A percentile compares a stretch with the other conserved stretches of the same genome.
Evolutionary conservation across 305 asterid species (phyloP).

Genomic region (Andrographis paniculata): DNA sequence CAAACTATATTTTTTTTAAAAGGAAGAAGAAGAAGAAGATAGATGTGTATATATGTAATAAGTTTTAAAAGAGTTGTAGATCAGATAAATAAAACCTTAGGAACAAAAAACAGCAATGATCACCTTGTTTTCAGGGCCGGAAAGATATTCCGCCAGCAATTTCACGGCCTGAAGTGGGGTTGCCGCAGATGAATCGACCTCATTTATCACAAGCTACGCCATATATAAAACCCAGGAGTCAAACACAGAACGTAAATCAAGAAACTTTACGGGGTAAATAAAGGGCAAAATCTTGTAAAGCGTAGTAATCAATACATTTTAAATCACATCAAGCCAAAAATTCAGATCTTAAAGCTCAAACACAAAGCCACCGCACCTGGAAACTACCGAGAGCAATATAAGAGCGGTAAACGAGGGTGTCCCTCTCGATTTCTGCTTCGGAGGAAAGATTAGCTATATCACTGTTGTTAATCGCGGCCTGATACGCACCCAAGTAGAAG

Average conservation of each 20-base stretch:
- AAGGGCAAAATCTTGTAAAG: not conserved
- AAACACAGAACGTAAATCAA: not conserved
- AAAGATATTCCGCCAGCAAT: constrained; percentile 73
- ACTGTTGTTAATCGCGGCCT: constrained; percentile 94
- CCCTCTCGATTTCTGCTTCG: constrained; percentile 75
- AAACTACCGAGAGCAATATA: constrained; percentile 88
- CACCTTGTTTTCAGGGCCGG: constrained; percentile 71
- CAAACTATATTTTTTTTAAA: not conserved
- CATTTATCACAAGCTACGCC: constrained; percentile 73
- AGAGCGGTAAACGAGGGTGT: constrained; percentile 72
- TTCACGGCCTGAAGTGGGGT: constrained; percentile 97
- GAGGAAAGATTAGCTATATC: constrained; percentile 72
- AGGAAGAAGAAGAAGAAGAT: too few species aligned
- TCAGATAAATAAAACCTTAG: not conserved
- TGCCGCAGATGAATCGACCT: constrained; percentile 90
- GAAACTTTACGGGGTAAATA: not conserved
- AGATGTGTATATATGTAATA: too few species aligned
- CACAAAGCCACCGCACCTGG: constrained; percentile 35
- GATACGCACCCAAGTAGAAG: constrained; percentile 86
- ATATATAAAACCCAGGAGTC: not conserved
- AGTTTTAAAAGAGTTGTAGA: not conserved
- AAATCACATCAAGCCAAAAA: constrained; percentile 7
- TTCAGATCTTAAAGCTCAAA: constrained; percentile 18
- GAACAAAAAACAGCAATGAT: not conserved
- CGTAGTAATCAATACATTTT: not conserved